A percentile compares a stretch with the other conserved stretches of the same genome.
phyloP scores from a whole-genome alignment of 345 rosid genomes.

The Bruguiera parviflora region DNA sequence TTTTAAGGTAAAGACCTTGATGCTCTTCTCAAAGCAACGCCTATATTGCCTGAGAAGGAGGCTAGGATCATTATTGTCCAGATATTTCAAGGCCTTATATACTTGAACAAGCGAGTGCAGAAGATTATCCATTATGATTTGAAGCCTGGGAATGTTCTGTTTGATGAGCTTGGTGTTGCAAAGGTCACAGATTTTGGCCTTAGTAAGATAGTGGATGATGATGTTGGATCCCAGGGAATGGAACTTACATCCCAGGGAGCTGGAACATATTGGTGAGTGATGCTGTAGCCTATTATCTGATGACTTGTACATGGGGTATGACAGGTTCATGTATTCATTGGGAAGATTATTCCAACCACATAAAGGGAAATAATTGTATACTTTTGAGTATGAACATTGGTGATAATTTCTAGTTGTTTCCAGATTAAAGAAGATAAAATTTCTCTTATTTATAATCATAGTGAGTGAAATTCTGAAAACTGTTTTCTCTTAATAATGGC shows the following conservation, averaged over 20 bases:
- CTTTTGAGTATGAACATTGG: not conserved
- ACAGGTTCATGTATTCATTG: not conserved
- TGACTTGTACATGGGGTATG: not conserved
- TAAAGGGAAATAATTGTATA: not conserved
- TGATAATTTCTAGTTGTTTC: too few species aligned
- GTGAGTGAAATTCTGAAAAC: too few species aligned
- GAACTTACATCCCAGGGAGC: constrained; percentile 99
- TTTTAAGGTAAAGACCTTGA: constrained; percentile 93
- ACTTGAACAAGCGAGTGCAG: constrained; percentile 78
- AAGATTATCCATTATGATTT: constrained; percentile 97
- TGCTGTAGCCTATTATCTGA: constrained; percentile 15
- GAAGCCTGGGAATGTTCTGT: constrained; percentile 98
- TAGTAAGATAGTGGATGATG: constrained; percentile 94
- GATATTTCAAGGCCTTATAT: constrained; percentile 93
- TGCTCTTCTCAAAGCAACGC: constrained; percentile 95
- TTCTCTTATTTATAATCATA: too few species aligned
- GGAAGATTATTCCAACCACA: not conserved
- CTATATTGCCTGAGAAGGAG: constrained; percentile 89
- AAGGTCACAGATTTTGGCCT: constrained; percentile 99
- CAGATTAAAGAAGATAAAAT: too few species aligned
- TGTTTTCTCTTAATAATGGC: too few species aligned
- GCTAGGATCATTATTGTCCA: constrained; percentile 89
- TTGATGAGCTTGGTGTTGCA: constrained; percentile 93
- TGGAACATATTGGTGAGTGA: constrained; percentile 91
- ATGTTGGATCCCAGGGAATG: constrained; percentile 97